These are phyloP conservation scores for Acacia melanoxylon DNA, from an alignment of 306 rosid species.

Conservation along the genomic window DNA sequence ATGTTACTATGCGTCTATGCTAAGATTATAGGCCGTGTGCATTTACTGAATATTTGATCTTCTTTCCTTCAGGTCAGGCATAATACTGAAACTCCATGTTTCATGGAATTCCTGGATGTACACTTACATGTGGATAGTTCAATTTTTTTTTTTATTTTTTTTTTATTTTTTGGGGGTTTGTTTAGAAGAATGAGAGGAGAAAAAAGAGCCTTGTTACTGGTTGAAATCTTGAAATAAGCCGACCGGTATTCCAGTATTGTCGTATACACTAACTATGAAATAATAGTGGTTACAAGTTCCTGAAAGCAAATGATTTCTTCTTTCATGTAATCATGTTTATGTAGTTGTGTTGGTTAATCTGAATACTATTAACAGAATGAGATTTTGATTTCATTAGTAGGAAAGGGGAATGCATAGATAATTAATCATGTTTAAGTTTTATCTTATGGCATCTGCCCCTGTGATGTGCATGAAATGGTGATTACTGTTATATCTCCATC, in stretches of 20 bases:
- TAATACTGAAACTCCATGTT: neutral
- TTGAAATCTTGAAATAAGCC: slow-evolving; percentile 1
- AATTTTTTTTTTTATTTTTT: no score
- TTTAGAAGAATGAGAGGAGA: neutral
- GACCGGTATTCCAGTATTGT: neutral
- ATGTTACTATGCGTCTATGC: neutral
- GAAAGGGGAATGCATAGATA: slow-evolving; percentile 9
- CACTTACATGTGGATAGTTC: neutral
- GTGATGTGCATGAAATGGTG: slow-evolving; percentile 22
- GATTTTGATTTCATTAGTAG: slow-evolving; percentile 5
- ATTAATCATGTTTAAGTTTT: neutral
- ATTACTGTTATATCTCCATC: slow-evolving; percentile 11
- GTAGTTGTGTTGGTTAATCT: neutral
- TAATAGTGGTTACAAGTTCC: neutral
- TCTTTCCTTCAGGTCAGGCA: neutral
- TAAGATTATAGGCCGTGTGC: neutral
- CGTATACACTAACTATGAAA: neutral
- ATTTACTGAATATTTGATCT: slow-evolving; percentile 16
- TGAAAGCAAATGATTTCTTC: neutral
- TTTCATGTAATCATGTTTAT: neutral
- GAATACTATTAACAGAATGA: neutral
- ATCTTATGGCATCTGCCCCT: neutral
- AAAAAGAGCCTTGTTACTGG: neutral
- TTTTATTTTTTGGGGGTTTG: no score
- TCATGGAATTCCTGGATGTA: neutral